Conservation (phyloP, 768 basidiomycete species). For the Sarcodon aspratus region DNA sequence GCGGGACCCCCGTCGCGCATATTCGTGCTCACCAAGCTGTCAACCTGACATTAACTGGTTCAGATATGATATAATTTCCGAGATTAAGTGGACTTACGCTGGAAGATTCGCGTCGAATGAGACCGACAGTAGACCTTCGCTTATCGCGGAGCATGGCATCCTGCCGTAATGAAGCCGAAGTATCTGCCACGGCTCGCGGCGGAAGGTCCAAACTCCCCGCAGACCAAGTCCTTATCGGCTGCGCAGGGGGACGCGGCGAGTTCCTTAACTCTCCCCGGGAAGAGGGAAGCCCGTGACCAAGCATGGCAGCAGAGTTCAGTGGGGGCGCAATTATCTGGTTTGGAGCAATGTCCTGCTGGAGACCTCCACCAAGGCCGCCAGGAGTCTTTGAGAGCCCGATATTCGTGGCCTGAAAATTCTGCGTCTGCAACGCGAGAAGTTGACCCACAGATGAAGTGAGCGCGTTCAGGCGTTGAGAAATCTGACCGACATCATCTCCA, state of each 20-base stretch:
- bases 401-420: conserved; percentile 42
- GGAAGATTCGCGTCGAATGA: conserved; percentile 65
- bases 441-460: conserved; percentile 81
- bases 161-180: conserved; percentile 19
- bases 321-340: conserved; percentile 6
- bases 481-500: conserved; percentile 58
- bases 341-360: not conserved
- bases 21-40: conserved; percentile 39
- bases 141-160: conserved; percentile 47
- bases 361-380: not conserved
- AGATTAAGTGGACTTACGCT: conserved; percentile 36
- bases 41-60: conserved; percentile 25
- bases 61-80: conserved; percentile 6
- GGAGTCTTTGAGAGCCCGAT: conserved; percentile 8
- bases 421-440: conserved; percentile 70
- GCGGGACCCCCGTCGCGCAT: conserved; percentile 68
- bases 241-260: conserved; percentile 49
- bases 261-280: conserved; percentile 55
- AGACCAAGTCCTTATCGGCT: conserved; percentile 78
- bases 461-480: conserved; percentile 69
- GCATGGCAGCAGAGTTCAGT: conserved; percentile 15
- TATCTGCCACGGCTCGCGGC: conserved; percentile 34
- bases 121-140: conserved; percentile 59
- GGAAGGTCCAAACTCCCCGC: conserved; percentile 71
- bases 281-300: conserved; percentile 26